Conservation (phyloP, 164 flowering plant species). For the Sextonia rubra region DNA sequence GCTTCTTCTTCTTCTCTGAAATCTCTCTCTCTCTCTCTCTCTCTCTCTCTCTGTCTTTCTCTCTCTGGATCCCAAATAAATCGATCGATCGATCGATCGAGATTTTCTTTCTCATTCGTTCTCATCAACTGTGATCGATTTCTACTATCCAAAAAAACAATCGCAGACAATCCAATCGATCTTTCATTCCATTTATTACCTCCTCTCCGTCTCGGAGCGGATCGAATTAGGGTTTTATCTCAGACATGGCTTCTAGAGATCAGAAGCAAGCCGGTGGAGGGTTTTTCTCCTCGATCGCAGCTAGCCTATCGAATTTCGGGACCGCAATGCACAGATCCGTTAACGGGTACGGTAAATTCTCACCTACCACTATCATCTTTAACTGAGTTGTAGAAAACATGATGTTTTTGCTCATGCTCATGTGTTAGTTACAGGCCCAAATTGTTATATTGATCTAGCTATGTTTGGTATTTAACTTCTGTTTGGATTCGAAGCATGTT, state of each 20-base stretch:
- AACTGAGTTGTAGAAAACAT: too few species aligned
- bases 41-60: neutral
- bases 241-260: slow-evolving; percentile 41
- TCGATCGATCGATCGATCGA: neutral
- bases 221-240: neutral
- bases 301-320: slow-evolving; percentile 36
- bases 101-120: neutral
- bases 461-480: too few species aligned
- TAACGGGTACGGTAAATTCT: slow-evolving; percentile 29
- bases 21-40: neutral
- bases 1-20: neutral
- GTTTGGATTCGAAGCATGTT: too few species aligned
- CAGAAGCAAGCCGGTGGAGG: slow-evolving; percentile 41
- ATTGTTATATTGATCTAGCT: too few species aligned
- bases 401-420: neutral
- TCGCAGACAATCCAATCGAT: too few species aligned
- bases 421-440: neutral
- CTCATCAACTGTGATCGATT: neutral
- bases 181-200: too few species aligned
- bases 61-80: too few species aligned
- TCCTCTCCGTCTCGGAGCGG: neutral
- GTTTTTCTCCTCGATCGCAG: slow-evolving; percentile 43
- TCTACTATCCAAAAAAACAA: too few species aligned
- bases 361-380: neutral
- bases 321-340: slow-evolving; percentile 47